A percentile compares a stretch with the other conserved stretches of the same genome.
Evolutionary conservation across 2,329 filamentous ascomycete species (phyloP).

Genomic region (Aspergillus tamarii): DNA sequence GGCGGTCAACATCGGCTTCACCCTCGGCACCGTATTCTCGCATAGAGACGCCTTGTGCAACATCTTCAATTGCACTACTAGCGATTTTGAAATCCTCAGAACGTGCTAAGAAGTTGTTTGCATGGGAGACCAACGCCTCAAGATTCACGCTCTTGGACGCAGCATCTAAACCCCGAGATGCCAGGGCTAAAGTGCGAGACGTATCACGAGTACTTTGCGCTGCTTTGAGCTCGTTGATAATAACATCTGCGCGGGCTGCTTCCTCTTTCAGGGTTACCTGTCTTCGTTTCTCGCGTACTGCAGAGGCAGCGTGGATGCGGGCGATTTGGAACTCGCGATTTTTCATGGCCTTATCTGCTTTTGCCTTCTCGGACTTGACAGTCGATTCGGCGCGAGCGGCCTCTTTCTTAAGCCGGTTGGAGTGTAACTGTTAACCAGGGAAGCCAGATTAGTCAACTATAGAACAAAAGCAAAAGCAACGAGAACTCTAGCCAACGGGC

Average conservation of each 20-base stretch:
- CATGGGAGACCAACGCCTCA: conserved; percentile 46
- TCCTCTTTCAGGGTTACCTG: conserved; percentile 50
- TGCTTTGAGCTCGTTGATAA: conserved; percentile 53
- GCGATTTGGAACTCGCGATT: conserved; percentile 54
- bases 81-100: conserved; percentile 50
- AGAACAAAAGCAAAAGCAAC: neutral
- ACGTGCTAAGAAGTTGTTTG: conserved; percentile 46
- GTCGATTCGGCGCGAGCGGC: conserved; percentile 50
- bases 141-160: conserved; percentile 51
- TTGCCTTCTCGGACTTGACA: conserved; percentile 51
- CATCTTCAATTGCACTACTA: conserved; percentile 45
- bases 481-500: too few species aligned
- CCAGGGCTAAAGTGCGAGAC: conserved; percentile 48
- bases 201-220: conserved; percentile 52
- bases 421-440: conserved; percentile 43
- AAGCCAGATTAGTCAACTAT: neutral
- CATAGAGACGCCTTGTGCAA: conserved; percentile 46
- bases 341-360: conserved; percentile 53
- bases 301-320: conserved; percentile 51
- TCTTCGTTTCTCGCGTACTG: conserved; percentile 51
- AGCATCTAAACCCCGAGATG: conserved; percentile 48
- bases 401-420: conserved; percentile 53
- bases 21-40: conserved; percentile 50
- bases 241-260: conserved; percentile 52
- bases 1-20: conserved; percentile 44